Conservation (phyloP, 2,329 filamentous ascomycete species). For the Bertia moriformis region DNA sequence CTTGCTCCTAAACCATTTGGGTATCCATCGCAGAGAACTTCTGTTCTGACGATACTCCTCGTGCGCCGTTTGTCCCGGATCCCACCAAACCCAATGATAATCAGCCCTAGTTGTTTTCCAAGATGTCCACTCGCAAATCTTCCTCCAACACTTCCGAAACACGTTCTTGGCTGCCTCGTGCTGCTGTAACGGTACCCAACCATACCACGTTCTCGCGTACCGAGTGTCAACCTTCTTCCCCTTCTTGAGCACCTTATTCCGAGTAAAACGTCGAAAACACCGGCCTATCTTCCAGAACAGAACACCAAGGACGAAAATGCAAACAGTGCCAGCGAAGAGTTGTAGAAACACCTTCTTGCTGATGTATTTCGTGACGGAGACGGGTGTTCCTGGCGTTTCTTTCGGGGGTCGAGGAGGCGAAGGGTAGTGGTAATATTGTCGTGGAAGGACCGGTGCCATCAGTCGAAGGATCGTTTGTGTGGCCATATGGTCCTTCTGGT, state of each 20-base stretch:
- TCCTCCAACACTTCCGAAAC: slow-evolving; percentile 7
- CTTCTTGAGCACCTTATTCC: slow-evolving; percentile 13
- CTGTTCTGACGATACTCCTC: slow-evolving; percentile 8
- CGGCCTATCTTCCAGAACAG: slow-evolving; percentile 20
- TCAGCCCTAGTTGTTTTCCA: slow-evolving; percentile 18
- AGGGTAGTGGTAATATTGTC: neutral
- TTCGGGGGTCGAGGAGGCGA: slow-evolving; percentile 4
- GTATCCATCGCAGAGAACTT: slow-evolving; percentile 9
- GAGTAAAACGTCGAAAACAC: slow-evolving; percentile 18
- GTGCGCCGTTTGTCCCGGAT: slow-evolving; percentile 13
- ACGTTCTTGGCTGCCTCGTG: slow-evolving; percentile 13
- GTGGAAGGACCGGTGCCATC: neutral
- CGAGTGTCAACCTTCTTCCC: slow-evolving; percentile 14
- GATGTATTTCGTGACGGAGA: slow-evolving; percentile 11
- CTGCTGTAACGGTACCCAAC: slow-evolving; percentile 17
- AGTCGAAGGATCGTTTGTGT: neutral
- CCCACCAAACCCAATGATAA: slow-evolving; percentile 24
- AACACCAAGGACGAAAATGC: slow-evolving; percentile 19
- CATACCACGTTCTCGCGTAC: slow-evolving; percentile 23
- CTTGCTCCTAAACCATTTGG: slow-evolving; percentile 11
- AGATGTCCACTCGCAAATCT: slow-evolving; percentile 10
- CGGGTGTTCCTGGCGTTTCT: slow-evolving; percentile 8
- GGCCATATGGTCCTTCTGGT: neutral
- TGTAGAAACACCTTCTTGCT: slow-evolving; percentile 13
- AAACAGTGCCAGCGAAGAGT: slow-evolving; percentile 17